These are phyloP conservation scores for Harringtonia aguacate DNA, from an alignment of 2,329 filamentous ascomycete genomes.

Conservation along the genomic window DNA sequence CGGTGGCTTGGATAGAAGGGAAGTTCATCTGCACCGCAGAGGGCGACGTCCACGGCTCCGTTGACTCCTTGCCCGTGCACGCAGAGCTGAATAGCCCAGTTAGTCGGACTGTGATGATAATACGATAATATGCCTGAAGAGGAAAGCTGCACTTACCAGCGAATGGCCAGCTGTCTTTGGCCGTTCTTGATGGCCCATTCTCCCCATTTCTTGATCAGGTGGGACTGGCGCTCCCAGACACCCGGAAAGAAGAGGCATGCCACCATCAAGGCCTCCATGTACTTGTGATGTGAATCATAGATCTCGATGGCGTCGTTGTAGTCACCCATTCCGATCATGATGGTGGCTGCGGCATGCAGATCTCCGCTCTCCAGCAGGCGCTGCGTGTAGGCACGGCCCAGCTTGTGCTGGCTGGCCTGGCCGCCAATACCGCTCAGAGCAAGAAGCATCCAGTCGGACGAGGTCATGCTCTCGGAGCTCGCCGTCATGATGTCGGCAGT, in stretches of 20 bases:
- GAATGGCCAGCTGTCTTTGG: constrained; percentile 80
- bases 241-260: constrained; percentile 71
- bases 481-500: constrained; percentile 72
- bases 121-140: neutral
- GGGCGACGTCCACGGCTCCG: constrained; percentile 81
- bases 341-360: constrained; percentile 82
- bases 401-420: constrained; percentile 71
- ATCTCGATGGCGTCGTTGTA: constrained; percentile 92
- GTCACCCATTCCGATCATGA: constrained; percentile 86
- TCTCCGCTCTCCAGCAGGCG: constrained; percentile 82
- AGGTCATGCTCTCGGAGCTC: constrained; percentile 77
- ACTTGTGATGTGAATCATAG: constrained; percentile 83
- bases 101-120: neutral
- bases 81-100: constrained; percentile 65
- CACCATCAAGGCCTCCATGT: constrained; percentile 86
- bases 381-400: constrained; percentile 84
- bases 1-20: constrained; percentile 34
- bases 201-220: constrained; percentile 88
- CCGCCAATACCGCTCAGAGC: constrained; percentile 81
- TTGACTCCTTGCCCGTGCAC: constrained; percentile 75
- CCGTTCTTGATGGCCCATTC: constrained; percentile 80
- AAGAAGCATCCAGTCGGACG: constrained; percentile 93
- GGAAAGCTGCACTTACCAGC: constrained; percentile 41
- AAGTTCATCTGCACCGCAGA: constrained; percentile 55
- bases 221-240: constrained; percentile 86